phyloP scores from a whole-genome alignment of 768 basidiomycete genomes.

The Nidularia pulvinata region DNA sequence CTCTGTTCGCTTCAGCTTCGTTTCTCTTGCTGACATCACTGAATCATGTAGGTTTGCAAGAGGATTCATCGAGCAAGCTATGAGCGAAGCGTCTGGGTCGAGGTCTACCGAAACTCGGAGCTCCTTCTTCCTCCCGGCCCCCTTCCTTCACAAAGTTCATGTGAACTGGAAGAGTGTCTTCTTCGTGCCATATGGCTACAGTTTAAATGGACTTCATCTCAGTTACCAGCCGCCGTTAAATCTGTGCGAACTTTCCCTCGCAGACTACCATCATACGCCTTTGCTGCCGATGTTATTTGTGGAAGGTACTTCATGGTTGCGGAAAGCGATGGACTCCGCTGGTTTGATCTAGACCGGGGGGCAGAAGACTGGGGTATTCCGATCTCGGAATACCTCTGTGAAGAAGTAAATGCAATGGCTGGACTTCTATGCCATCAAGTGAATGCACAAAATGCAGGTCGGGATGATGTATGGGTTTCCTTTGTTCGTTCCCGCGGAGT shows the following conservation, averaged over 20 bases:
- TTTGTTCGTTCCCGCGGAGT: conserved; percentile 12
- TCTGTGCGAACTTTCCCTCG: conserved; percentile 10
- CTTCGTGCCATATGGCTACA: conserved; percentile 13
- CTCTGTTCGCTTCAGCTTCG: background rate
- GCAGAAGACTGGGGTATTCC: conserved; percentile 8
- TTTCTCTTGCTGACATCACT: too few species aligned
- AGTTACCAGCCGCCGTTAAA: background rate
- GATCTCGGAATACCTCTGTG: conserved; percentile 14
- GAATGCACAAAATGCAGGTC: conserved; percentile 16
- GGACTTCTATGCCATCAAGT: conserved; percentile 12
- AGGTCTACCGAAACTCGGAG: conserved; percentile 9
- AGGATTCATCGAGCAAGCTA: conserved; percentile 9
- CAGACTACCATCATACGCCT: conserved; percentile 15
- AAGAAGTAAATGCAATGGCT: conserved; percentile 8
- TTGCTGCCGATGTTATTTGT: conserved; percentile 14
- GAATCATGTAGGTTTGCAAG: conserved; percentile 10
- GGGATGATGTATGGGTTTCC: conserved; percentile 16
- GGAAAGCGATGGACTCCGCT: conserved; percentile 11
- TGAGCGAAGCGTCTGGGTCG: conserved; percentile 16
- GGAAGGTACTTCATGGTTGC: conserved; percentile 19
- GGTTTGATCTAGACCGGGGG: conserved; percentile 17
- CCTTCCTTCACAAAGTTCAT: conserved; percentile 7
- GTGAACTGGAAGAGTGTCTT: conserved; percentile 12
- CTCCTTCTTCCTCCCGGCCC: conserved; percentile 15
- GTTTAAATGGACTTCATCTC: conserved; percentile 12